These are phyloP conservation scores for Chenopodium suecicum DNA, from an alignment of 148 eudicot species.

Conservation along the genomic window DNA sequence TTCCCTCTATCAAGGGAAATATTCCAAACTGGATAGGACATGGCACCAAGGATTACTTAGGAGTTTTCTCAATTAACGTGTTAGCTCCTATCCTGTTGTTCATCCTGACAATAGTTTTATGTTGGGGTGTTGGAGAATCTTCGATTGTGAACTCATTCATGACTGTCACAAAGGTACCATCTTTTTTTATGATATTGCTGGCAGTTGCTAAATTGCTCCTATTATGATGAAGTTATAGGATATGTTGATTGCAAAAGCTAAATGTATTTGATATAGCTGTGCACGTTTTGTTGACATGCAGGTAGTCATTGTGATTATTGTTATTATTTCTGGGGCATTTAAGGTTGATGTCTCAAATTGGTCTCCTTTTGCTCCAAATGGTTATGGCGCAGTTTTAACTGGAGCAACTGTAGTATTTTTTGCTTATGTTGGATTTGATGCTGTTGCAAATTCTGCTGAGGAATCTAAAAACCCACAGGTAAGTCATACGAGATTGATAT, in stretches of 20 bases:
- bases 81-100: conserved; percentile 74
- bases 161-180: conserved; percentile 78
- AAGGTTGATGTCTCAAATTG: conserved; percentile 90
- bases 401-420: conserved; percentile 99
- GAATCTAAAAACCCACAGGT: conserved; percentile 95
- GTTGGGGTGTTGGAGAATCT: conserved; percentile 94
- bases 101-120: conserved; percentile 65
- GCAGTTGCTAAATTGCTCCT: not conserved
- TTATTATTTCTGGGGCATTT: conserved; percentile 72
- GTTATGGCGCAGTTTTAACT: conserved; percentile 64
- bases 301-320: conserved; percentile 82
- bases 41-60: conserved; percentile 55
- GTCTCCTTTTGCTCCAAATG: conserved; percentile 92
- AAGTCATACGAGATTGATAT: conserved; percentile 7
- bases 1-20: conserved; percentile 60
- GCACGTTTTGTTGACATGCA: conserved; percentile 30
- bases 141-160: conserved; percentile 74
- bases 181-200: not conserved
- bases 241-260: conserved; percentile 5
- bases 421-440: conserved; percentile 98
- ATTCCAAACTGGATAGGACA: conserved; percentile 93
- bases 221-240: not conserved
- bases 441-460: conserved; percentile 99
- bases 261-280: not conserved
- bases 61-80: conserved; percentile 64